Conservation (phyloP, 2,329 filamentous ascomycete genomes). For the Teratosphaeria epicoccoides region DNA sequence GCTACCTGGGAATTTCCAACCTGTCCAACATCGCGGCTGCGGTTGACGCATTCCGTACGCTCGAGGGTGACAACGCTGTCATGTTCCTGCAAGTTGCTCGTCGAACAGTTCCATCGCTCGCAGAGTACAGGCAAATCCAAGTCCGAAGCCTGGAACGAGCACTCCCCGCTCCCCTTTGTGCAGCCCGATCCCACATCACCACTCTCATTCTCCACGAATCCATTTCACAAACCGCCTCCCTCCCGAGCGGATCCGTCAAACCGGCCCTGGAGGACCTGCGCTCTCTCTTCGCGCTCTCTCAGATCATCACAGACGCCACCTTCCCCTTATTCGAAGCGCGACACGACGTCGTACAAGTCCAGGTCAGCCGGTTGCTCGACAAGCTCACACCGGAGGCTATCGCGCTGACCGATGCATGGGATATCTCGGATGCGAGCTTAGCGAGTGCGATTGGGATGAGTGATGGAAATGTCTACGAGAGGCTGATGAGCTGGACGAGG, state of each 20-base stretch:
- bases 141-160: not conserved
- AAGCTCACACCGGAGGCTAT: not conserved
- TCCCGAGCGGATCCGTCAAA: not conserved
- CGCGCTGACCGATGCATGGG: not conserved
- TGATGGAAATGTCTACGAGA: not conserved
- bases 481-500: not conserved
- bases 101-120: not conserved
- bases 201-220: not conserved
- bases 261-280: not conserved
- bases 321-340: not conserved
- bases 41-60: slow-evolving; percentile 5
- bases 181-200: not conserved
- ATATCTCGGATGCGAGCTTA: not conserved
- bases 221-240: not conserved
- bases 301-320: not conserved
- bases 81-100: slow-evolving; percentile 5
- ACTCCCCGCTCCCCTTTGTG: not conserved
- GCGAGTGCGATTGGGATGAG: not conserved
- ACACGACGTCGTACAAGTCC: not conserved
- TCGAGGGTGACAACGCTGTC: slow-evolving; percentile 8
- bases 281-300: not conserved
- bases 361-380: not conserved
- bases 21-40: slow-evolving; percentile 7
- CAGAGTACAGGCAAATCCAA: not conserved
- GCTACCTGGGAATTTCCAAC: slow-evolving; percentile 5